Evolutionary conservation across 129 eudicot genomes (phyloP), one percentile per base, ranked within the genome.

Genomic region (Flaveria ramosissima): DNA sequence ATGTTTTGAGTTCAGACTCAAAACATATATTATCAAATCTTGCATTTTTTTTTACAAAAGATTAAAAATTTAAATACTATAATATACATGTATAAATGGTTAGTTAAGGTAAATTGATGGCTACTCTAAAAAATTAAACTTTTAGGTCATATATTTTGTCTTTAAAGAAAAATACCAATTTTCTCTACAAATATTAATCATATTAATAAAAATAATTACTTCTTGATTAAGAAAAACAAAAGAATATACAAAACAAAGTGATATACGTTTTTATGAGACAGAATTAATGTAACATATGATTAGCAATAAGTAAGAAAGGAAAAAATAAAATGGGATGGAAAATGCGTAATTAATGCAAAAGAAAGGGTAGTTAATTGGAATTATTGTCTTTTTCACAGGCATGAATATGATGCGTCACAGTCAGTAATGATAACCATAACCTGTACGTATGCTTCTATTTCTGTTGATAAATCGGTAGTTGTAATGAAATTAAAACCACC

Each of bases 371-470:
- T 74, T 80, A 80, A 80, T 36, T 66, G 71, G 84, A 80, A 80
- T 74, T 80, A 74, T 80, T 80, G 84, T 80, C 70, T 80, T 74
- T 67, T 80, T 30, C 21, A 45, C 76, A 80, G 71, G 75, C 73
- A 78, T 66, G 80, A 76, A 66, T 76, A 71, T 74, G 84, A 80
- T 80, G 84, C 32, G 84, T 80, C 84, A 80, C 32, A 74, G 75
- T 80, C 84, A 75, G 84, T 80, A 80, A 80, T 80, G 17, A 80
- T 80, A 73, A 80, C 83, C 70, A 80, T 42, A 80, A 80, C 75
- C 84, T 80, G 84, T 80, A 74, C 80, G 76, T 80, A 80, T 80
- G 80, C 84, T 80, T 80, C 84, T 74, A 74, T 80, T 80, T 80
- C 65, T 68, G 84, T 55, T 74, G 80, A 80, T 80, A 73, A 80